Conservation (phyloP, 257 asterid genomes). For the Solanum chilense region DNA sequence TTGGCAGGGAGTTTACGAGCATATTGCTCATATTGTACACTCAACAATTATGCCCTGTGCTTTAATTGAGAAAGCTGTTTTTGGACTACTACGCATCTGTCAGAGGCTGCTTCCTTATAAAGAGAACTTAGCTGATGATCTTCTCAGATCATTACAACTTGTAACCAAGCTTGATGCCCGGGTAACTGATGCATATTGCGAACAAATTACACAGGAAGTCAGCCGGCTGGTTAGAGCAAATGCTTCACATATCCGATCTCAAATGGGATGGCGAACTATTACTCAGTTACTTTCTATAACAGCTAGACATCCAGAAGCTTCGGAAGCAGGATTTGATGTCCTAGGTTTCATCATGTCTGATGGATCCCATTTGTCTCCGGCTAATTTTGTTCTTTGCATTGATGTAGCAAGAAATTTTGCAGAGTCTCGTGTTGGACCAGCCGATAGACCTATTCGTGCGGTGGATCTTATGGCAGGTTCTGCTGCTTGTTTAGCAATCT, state of each 20-base stretch:
- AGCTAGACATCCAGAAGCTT: slow-evolving; percentile 91
- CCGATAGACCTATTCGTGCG: slow-evolving; percentile 67
- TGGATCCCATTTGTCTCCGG: slow-evolving; percentile 78
- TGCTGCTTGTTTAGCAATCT: slow-evolving; percentile 46
- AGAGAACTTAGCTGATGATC: slow-evolving; percentile 81
- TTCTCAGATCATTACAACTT: slow-evolving; percentile 67
- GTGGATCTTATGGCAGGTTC: slow-evolving; percentile 83
- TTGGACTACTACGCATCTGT: slow-evolving; percentile 89
- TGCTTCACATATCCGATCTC: slow-evolving; percentile 61
- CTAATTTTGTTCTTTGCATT: slow-evolving; percentile 61
- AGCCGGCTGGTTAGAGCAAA: slow-evolving; percentile 80
- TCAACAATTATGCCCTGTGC: slow-evolving; percentile 94
- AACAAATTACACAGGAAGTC: slow-evolving; percentile 95
- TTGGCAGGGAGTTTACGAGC: slow-evolving; percentile 94
- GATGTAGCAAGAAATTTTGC: slow-evolving; percentile 92
- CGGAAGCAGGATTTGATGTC: slow-evolving; percentile 89
- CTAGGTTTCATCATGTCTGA: slow-evolving; percentile 69
- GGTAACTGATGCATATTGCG: slow-evolving; percentile 92
- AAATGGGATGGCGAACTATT: slow-evolving; percentile 83
- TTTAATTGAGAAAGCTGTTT: slow-evolving; percentile 87
- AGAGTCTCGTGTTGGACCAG: slow-evolving; percentile 89
- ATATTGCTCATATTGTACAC: slow-evolving; percentile 78
- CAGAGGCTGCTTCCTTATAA: slow-evolving; percentile 87
- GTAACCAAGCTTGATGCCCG: slow-evolving; percentile 91
- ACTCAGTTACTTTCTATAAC: slow-evolving; percentile 70